Evolutionary conservation across 2,329 filamentous ascomycete genomes (phyloP).

Genomic region (Beauveria scarabaeidicola): DNA sequence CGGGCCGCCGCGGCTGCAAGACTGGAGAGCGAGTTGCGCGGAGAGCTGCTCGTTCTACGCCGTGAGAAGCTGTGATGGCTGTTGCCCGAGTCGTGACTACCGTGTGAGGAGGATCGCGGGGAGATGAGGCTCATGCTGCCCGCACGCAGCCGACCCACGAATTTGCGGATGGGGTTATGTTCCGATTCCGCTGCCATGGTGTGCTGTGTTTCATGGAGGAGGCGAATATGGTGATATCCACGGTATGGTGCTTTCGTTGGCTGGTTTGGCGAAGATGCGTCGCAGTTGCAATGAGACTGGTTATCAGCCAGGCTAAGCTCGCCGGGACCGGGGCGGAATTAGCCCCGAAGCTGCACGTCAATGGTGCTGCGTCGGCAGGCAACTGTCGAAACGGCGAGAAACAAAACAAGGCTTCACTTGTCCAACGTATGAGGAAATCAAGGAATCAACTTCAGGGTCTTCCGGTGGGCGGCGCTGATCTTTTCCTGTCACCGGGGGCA

Average conservation of each 20-base stretch:
- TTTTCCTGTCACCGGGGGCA: not conserved
- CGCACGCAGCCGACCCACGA: constrained; percentile 8
- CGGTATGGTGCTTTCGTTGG: not conserved
- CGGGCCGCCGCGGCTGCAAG: not conserved
- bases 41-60: not conserved
- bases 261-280: not conserved
- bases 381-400: not conserved
- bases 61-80: not conserved
- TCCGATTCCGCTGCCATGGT: constrained; percentile 1
- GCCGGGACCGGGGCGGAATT: not conserved
- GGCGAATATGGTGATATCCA: not conserved
- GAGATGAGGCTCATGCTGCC: constrained; percentile 10
- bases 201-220: not conserved
- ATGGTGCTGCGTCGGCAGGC: not conserved
- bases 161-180: constrained; percentile 3
- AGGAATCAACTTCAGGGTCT: constrained; percentile 8
- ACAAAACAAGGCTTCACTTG: not conserved
- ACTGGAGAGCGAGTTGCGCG: constrained; percentile 1
- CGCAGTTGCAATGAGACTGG: not conserved
- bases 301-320: not conserved
- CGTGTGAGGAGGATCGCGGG: not conserved
- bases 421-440: not conserved
- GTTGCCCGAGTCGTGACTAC: not conserved
- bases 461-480: constrained; percentile 4
- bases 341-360: constrained; percentile 1